A percentile compares a stretch with the other conserved stretches of the same genome.
These are phyloP conservation scores for Rhodomyrtus psidioides DNA, from an alignment of 441 rosid species.

Conservation along the genomic window DNA sequence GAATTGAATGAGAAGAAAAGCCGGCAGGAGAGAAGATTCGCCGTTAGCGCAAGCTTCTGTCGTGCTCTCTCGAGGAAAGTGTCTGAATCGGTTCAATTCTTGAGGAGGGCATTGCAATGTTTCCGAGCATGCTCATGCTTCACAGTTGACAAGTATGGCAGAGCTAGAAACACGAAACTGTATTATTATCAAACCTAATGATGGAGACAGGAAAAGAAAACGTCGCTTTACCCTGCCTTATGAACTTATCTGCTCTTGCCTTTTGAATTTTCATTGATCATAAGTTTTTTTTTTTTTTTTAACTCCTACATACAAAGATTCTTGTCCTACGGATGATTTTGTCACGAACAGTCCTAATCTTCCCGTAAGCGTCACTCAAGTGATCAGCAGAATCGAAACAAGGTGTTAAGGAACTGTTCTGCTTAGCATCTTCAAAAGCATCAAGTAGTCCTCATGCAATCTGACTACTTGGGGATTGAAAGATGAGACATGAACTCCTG, in stretches of 20 bases:
- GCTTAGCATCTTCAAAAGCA: not conserved
- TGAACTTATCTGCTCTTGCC: not conserved
- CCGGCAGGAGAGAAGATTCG: not conserved
- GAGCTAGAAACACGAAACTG: not conserved
- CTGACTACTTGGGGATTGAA: not conserved
- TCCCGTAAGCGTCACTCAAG: not conserved
- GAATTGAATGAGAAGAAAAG: not conserved
- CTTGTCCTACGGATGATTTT: not conserved
- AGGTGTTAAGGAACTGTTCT: not conserved
- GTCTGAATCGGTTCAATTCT: not conserved
- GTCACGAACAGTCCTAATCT: not conserved
- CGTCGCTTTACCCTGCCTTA: not conserved
- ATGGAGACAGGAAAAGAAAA: not conserved
- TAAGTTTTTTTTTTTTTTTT: too few relatives aligned
- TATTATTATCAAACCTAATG: not conserved
- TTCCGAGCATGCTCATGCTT: not conserved
- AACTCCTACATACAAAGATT: not conserved
- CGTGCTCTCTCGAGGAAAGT: not conserved
- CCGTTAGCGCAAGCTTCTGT: not conserved
- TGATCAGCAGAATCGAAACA: not conserved
- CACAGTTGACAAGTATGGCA: not conserved
- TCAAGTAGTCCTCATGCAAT: not conserved
- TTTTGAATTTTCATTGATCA: not conserved
- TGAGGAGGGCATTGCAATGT: not conserved
- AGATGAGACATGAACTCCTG: not conserved